Percentiles rank a stretch among this genome's conserved stretches.
phyloP scores from a whole-genome alignment of 73 alveolate species.

The Diophrys appendiculata region DNA sequence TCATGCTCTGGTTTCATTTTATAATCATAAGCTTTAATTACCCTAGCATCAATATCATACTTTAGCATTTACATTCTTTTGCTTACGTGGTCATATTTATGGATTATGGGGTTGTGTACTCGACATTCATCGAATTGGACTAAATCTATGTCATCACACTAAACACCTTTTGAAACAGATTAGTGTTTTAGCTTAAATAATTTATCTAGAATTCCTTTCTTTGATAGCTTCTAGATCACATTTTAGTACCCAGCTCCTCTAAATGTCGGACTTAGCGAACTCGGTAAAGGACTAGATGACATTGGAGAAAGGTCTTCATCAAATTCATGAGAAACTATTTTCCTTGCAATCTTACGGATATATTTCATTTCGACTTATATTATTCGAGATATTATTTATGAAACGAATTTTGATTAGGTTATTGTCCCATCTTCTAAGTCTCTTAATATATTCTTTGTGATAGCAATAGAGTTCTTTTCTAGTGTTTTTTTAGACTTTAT shows the following conservation, averaged over 20 bases:
- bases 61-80: too few species aligned
- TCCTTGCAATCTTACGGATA: neutral
- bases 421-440: neutral
- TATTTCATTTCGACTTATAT: neutral
- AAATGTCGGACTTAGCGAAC: neutral
- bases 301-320: neutral
- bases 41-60: too few species aligned
- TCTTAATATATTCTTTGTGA: neutral
- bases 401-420: neutral
- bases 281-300: neutral
- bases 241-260: neutral
- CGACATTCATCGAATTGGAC: too few species aligned
- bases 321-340: neutral
- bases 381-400: neutral
- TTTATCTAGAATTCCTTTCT: neutral
- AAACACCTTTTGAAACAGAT: too few species aligned
- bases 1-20: too few species aligned
- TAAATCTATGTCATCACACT: too few species aligned
- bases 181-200: too few species aligned
- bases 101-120: too few species aligned
- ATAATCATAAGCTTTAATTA: too few species aligned
- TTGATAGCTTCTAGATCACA: neutral
- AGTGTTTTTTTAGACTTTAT: neutral
- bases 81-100: too few species aligned
- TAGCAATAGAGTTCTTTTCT: neutral